Conservation (phyloP, 2,329 filamentous ascomycete species). For the Alternaria triticimaculans region DNA sequence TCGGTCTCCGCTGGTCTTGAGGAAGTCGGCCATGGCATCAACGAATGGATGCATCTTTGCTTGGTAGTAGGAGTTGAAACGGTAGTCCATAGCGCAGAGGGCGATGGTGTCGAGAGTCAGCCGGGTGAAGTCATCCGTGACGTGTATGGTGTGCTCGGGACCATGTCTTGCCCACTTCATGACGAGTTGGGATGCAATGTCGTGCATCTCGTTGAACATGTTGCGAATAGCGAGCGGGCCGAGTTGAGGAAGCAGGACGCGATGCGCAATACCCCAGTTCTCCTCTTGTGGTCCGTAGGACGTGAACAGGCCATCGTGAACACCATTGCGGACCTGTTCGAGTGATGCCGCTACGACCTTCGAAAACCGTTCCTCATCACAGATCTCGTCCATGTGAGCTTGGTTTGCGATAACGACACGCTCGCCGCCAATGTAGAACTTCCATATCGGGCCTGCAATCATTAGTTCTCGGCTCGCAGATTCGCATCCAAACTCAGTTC, state of each 20-base stretch:
- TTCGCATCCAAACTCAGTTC: neutral
- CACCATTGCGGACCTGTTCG: conserved; percentile 44
- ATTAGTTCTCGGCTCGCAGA: conserved; percentile 4
- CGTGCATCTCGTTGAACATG: conserved; percentile 67
- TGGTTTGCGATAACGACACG: conserved; percentile 42
- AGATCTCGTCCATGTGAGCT: conserved; percentile 49
- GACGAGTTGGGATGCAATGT: conserved; percentile 69
- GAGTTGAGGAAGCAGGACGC: conserved; percentile 71
- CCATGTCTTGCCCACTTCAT: conserved; percentile 71
- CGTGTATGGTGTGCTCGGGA: conserved; percentile 39
- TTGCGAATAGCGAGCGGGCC: conserved; percentile 70
- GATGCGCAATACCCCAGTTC: conserved; percentile 65
- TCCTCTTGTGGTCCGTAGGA: conserved; percentile 48
- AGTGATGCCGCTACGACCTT: conserved; percentile 41
- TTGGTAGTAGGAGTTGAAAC: conserved; percentile 49
- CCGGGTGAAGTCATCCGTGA: conserved; percentile 49
- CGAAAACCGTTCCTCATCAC: conserved; percentile 46
- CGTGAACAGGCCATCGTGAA: conserved; percentile 52
- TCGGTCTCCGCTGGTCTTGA: conserved; percentile 45
- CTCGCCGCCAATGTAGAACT: conserved; percentile 37
- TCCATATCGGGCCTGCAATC: conserved; percentile 42
- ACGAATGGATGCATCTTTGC: conserved; percentile 46
- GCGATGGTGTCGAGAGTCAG: conserved; percentile 49
- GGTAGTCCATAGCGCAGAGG: conserved; percentile 50
- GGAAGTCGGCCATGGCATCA: conserved; percentile 48